These are phyloP conservation scores for Diutina catenulata DNA, from an alignment of 1,139 yeast genomes.

Conservation along the genomic window DNA sequence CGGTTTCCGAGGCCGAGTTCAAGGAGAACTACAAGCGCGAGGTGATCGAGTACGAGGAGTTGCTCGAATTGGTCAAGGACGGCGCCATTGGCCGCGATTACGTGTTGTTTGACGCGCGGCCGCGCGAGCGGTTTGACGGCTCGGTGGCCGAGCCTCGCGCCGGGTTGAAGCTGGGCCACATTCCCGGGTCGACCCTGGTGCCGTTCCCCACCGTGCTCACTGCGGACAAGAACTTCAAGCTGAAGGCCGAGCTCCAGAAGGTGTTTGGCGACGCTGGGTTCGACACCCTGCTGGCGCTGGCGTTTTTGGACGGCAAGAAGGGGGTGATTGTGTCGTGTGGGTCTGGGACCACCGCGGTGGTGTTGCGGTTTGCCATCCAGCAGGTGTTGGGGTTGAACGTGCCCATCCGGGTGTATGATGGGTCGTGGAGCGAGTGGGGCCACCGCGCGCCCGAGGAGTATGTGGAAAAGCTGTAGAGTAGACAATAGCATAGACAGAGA, in stretches of 20 bases:
- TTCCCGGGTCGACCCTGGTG: constrained; percentile 68
- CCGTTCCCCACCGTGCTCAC: constrained; percentile 59
- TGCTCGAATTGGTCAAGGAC: constrained; percentile 40
- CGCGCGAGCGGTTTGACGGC: constrained; percentile 65
- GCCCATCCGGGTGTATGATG: constrained; percentile 74
- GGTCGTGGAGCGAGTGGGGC: constrained; percentile 81
- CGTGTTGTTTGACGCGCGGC: constrained; percentile 70
- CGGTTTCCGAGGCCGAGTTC: constrained; percentile 15
- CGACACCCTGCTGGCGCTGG: constrained; percentile 12
- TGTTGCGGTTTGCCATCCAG: constrained; percentile 44
- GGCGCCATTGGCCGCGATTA: constrained; percentile 37
- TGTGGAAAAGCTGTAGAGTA: constrained; percentile 16
- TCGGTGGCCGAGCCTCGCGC: constrained; percentile 77
- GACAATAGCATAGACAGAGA: no score
- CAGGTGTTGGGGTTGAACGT: constrained; percentile 46
- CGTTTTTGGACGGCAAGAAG: constrained; percentile 19
- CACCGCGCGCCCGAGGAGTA: constrained; percentile 31
- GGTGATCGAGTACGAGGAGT: constrained; percentile 55
- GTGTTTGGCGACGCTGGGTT: constrained; percentile 17
- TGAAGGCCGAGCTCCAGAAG: constrained; percentile 30
- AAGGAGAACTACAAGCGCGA: constrained; percentile 25
- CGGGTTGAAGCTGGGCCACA: constrained; percentile 80
- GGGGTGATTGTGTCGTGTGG: constrained; percentile 87
- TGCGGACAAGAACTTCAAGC: constrained; percentile 36
- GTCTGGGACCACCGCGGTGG: constrained; percentile 88